Evolutionary conservation across 495 filamentous ascomycete species (phyloP), one percentile per base, ranked within the genome.

Genomic region (Hypoxylon rickii): DNA sequence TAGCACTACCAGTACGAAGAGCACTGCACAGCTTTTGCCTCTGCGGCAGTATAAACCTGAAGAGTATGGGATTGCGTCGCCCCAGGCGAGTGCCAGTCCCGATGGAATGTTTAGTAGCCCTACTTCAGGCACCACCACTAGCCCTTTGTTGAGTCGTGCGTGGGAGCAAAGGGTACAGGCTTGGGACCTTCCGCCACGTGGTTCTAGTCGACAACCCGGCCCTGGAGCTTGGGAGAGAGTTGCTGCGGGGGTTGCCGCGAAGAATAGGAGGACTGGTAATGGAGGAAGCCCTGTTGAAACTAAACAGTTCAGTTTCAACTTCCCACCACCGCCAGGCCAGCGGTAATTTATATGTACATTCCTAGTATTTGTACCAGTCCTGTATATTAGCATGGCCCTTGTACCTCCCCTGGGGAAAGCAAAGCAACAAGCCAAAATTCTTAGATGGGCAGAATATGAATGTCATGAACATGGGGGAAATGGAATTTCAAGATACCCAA

Each of bases 1-100:
- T 58, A 34, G 71, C 67, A 64, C 66, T 41, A 44, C 70, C 53
- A 33, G 62, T 45, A 55, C 66, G 38, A 41, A 70, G 65, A 71
- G 70, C 13, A 68, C 71, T 2, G 58, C 68, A 7, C 64, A 76
- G 5, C 66, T 76, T 7, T 61, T 70, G 0, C 61, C 66, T 2
- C 51, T 74, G 38, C 63, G 61, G 2, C 66, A 67, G 3, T 77
- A 77, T 43, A 65, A 70, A 11, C 75, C 73, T 1, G 62, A 71
- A n/a, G 75, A 76, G 22, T 70, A 76, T 55, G 67, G 65, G 16
- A 47, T 71, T 12, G 48, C 55, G 12, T 60, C 40, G 7, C 65
- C 65, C 26, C 44, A 58, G 24, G 31, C 58, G 10, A 38, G 55
- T 12, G n/a, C 19, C 48, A 33, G 51, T 31, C 47, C 42, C 44